Base-by-base conservation (phyloP, 306 rosid species). In the Luffa aegyptiaca region DNA sequence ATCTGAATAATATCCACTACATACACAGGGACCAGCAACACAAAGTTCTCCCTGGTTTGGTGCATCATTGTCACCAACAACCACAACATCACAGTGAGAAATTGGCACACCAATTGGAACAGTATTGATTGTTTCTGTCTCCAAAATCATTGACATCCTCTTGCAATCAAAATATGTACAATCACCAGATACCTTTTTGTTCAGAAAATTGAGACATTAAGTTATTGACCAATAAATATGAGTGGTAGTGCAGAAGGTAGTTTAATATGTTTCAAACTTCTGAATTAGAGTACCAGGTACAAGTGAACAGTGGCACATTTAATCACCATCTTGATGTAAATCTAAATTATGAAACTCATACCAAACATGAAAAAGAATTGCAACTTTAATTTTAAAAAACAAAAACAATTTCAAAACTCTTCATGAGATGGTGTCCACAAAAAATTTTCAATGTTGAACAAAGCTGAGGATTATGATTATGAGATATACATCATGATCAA, bases 111-210 rank as follows among this genome's bases (percentile, higher is more conserved):
- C 98, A 84, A 94, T 91, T n/a, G 98, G 98, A 75, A 94, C 93
- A 82, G 85, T 92, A 39, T 84, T 79, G 46, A 90, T 82, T 46
- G 56, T 72, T 80, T 91, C 90, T 49, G 85, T 84, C 89, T 89
- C 88, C 87, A 92, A 83, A 85, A 87, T 84, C 84, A 69, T 56
- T n/a, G 94, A 87, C 85, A 94, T 77, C 85, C 82, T 94, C 92
- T 90, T 88, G 94, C 98, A 94, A 84, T 94, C 97, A 88, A 94
- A 94, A 90, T 90, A 94, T 58, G 92, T 92, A 82, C 97, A 94
- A 85, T 94, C 98, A 62, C 98, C 98, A 16, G 98, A 88, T 17
- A 94, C 96, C 98, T 93, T 78, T 49, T 39, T 18, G 61, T 83
- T 81, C 44, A 36, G 81, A 82, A 35, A 83, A 78, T 46, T 68